Evolutionary conservation across 306 rosid genomes (phyloP).

Genomic region (Vigna reflexopilosa): DNA sequence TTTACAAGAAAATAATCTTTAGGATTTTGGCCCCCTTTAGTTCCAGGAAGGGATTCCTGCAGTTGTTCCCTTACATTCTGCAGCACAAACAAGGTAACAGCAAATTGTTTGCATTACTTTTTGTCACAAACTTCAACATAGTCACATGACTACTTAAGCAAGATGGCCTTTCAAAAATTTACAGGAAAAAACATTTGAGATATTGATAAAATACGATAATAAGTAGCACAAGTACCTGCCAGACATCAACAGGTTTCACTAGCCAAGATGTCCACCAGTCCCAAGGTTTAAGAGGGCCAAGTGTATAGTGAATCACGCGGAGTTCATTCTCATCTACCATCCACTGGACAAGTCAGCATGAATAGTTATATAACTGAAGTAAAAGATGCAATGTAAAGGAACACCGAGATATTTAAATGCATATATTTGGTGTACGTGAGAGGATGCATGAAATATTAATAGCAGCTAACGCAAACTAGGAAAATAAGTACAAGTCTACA

Average conservation of each 20-base stretch:
- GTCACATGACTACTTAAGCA: slow-evolving; percentile 15
- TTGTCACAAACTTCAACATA: slow-evolving; percentile 29
- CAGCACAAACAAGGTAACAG: slow-evolving; percentile 45
- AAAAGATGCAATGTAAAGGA: slow-evolving; percentile 17
- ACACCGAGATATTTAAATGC: slow-evolving; percentile 30
- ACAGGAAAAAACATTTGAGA: neutral
- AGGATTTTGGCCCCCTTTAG: slow-evolving; percentile 86
- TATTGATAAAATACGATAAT: slow-evolving; percentile 21
- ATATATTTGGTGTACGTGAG: slow-evolving; percentile 11
- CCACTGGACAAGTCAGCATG: slow-evolving; percentile 65
- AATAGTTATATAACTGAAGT: slow-evolving; percentile 40
- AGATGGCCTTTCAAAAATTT: neutral
- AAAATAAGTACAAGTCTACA: no score
- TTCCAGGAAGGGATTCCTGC: slow-evolving; percentile 88
- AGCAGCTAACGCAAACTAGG: slow-evolving; percentile 18
- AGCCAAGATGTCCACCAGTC: slow-evolving; percentile 99
- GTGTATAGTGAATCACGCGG: slow-evolving; percentile 83
- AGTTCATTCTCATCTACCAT: slow-evolving; percentile 87
- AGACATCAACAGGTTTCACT: slow-evolving; percentile 94
- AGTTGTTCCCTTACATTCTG: slow-evolving; percentile 85
- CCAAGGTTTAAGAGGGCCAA: slow-evolving; percentile 99
- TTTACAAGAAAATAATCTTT: slow-evolving; percentile 75
- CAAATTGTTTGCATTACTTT: neutral
- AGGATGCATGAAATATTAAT: slow-evolving; percentile 23
- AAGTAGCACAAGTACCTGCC: slow-evolving; percentile 78